phyloP scores from a whole-genome alignment of 768 basidiomycete species.

The Suillus variegatus region DNA sequence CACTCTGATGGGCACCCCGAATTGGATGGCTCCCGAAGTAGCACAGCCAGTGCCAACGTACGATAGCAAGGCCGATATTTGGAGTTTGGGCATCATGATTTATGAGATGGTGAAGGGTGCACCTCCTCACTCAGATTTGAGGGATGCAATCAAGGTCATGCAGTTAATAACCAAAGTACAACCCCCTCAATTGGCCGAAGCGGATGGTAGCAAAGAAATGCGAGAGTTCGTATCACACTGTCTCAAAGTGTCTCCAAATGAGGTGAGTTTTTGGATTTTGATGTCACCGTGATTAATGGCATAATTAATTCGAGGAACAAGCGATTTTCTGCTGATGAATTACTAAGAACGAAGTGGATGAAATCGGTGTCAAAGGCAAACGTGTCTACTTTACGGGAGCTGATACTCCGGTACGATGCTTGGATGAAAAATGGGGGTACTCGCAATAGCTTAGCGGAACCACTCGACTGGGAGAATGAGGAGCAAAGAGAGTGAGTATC shows the following conservation, averaged over 20 bases:
- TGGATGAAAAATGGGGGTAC: constrained; percentile 69
- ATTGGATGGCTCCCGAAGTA: constrained; percentile 99
- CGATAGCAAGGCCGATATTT: constrained; percentile 97
- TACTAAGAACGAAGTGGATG: constrained; percentile 89
- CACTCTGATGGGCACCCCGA: constrained; percentile 95
- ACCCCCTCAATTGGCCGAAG: constrained; percentile 78
- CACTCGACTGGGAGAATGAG: constrained; percentile 71
- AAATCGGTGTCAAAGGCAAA: constrained; percentile 68
- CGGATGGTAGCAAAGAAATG: constrained; percentile 81
- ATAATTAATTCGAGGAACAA: constrained; percentile 30
- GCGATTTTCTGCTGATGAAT: constrained; percentile 89
- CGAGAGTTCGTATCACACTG: constrained; percentile 85
- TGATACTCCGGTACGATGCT: constrained; percentile 75
- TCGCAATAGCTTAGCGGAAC: constrained; percentile 74
- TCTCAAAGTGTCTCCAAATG: constrained; percentile 76
- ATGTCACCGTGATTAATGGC: constrained; percentile 11
- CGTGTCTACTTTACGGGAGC: constrained; percentile 72
- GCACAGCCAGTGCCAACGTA: constrained; percentile 87
- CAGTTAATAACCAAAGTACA: constrained; percentile 84
- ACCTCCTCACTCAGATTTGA: constrained; percentile 87
- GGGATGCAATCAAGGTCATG: constrained; percentile 82
- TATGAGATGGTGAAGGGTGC: constrained; percentile 98
- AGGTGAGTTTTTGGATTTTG: constrained; percentile 49
- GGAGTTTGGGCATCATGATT: constrained; percentile 95
- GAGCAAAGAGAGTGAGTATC: constrained; percentile 55